These are phyloP conservation scores for Eimeria praecox DNA, from an alignment of 169 alveolate genomes.

Conservation along the genomic window DNA sequence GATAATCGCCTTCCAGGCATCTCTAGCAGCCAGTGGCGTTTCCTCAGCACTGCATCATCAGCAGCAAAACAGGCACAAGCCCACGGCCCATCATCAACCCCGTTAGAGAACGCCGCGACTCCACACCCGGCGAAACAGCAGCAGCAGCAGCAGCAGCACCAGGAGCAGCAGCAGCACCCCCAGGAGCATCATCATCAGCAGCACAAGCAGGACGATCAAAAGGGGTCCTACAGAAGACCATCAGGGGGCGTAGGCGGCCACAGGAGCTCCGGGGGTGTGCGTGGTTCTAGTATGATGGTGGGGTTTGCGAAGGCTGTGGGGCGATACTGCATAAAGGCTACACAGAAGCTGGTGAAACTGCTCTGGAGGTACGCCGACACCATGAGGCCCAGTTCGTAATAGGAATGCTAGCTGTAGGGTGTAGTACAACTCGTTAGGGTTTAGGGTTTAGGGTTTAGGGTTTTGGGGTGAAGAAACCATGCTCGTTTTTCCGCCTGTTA, in stretches of 20 bases:
- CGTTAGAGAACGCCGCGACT: too few relatives aligned
- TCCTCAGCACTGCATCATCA: not conserved
- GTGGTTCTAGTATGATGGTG: not conserved
- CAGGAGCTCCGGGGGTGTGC: conserved; percentile 11
- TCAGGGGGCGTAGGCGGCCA: not conserved
- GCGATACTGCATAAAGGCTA: not conserved
- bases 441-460: conserved; percentile 3
- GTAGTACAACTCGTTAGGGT: not conserved
- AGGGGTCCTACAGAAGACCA: not conserved
- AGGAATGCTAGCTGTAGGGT: not conserved
- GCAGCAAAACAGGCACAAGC: too few relatives aligned
- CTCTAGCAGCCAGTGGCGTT: not conserved
- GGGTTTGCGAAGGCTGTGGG: not conserved
- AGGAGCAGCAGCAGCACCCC: not conserved
- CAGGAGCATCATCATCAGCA: not conserved
- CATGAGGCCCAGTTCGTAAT: not conserved
- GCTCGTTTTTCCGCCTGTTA: too few relatives aligned
- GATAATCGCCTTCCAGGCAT: not conserved
- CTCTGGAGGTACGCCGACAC: not conserved
- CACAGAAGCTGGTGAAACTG: not conserved
- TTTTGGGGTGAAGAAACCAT: not conserved
- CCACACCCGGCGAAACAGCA: too few relatives aligned
- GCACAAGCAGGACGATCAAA: not conserved
- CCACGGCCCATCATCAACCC: too few relatives aligned
- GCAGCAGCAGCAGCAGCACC: not conserved